These are phyloP conservation scores for Endogone sp. DNA, from an alignment of 192 early-diverging fungal genomes.

Conservation along the genomic window DNA sequence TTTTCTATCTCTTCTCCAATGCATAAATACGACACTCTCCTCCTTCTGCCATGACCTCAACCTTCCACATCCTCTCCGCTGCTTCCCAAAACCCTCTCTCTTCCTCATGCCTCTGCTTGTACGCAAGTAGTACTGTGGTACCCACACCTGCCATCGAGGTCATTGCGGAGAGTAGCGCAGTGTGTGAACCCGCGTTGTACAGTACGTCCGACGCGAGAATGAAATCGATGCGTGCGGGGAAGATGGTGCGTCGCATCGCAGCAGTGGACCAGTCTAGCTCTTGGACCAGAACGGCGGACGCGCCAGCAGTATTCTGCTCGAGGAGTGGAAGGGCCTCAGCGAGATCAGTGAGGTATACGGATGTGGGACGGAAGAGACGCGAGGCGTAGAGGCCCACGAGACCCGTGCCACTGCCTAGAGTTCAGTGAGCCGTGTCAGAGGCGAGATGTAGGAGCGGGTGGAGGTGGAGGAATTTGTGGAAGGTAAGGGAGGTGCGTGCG, in stretches of 20 bases:
- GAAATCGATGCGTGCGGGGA: background rate
- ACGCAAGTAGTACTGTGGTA: background rate
- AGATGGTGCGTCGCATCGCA: background rate
- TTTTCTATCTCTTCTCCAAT: background rate
- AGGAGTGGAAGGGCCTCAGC: background rate
- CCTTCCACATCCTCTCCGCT: background rate
- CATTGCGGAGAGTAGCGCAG: background rate
- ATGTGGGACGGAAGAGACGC: background rate
- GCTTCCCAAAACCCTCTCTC: background rate
- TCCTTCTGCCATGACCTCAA: background rate
- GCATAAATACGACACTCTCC: background rate
- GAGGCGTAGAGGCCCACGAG: background rate
- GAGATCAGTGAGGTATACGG: background rate
- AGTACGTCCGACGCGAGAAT: background rate
- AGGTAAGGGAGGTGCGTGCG: too few relatives aligned
- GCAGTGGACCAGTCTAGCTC: background rate
- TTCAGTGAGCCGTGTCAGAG: background rate
- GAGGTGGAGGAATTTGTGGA: background rate
- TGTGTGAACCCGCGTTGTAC: background rate
- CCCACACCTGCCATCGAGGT: background rate
- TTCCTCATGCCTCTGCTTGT: constrained; percentile 1
- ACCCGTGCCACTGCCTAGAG: constrained; percentile 1
- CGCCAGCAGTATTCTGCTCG: background rate
- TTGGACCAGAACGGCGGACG: background rate
- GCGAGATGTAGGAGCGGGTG: background rate